Percentiles rank a stretch among this genome's conserved stretches.
Conservation (phyloP, 768 basidiomycete genomes). For the Termitomyces sp. region DNA sequence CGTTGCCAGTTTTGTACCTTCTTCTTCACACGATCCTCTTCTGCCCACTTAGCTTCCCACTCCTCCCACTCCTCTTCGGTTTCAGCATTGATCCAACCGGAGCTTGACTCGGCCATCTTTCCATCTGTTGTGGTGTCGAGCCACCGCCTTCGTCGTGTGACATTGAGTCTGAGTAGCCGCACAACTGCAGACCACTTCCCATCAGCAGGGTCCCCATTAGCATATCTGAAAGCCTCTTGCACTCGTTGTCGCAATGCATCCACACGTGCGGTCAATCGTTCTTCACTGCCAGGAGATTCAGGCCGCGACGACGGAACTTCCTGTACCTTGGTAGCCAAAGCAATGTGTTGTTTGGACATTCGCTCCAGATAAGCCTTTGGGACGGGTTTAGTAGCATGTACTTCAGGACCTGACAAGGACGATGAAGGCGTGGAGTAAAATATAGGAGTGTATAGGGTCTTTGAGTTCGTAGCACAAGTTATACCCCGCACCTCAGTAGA, state of each 20-base stretch:
- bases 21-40: conserved; percentile 18
- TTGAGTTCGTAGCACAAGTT: conserved; percentile 6
- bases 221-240: conserved; percentile 24
- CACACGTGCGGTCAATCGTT: conserved; percentile 15
- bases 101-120: conserved; percentile 16
- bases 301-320: conserved; percentile 20
- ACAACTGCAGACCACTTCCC: conserved; percentile 43
- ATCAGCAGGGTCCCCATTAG: conserved; percentile 32
- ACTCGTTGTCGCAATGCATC: conserved; percentile 27
- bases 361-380: conserved; percentile 15
- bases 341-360: conserved; percentile 19
- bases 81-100: conserved; percentile 31
- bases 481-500: neutral
- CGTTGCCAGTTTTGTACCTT: conserved; percentile 22
- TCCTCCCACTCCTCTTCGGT: conserved; percentile 45
- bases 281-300: conserved; percentile 10
- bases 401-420: conserved; percentile 2
- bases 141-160: conserved; percentile 31
- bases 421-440: conserved; percentile 12
- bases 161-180: conserved; percentile 32
- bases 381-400: neutral
- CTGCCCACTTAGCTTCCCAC: conserved; percentile 33
- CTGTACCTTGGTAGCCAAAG: conserved; percentile 21
- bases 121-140: conserved; percentile 18
- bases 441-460: conserved; percentile 14